Conservation (phyloP, 2,329 filamentous ascomycete genomes). For the Ophiocordyceps polyrhachis-furcata region DNA sequence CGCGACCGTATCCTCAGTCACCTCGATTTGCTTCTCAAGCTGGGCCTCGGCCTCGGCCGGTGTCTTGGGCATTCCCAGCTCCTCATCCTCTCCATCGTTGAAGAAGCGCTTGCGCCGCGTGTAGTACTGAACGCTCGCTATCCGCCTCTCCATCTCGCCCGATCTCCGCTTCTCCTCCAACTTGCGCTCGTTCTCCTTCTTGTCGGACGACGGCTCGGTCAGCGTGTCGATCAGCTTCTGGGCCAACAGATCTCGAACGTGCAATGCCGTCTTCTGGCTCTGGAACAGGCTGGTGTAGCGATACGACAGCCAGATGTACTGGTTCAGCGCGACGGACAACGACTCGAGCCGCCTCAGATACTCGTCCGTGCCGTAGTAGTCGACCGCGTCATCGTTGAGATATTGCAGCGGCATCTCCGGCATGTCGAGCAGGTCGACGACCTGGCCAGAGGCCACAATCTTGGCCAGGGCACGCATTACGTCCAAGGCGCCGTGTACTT, state of each 20-base stretch:
- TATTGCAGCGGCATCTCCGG: conserved; percentile 50
- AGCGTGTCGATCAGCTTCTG: conserved; percentile 39
- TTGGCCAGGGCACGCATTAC: conserved; percentile 47
- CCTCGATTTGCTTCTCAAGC: not conserved
- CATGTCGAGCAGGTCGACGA: conserved; percentile 55
- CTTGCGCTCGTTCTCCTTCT: conserved; percentile 12
- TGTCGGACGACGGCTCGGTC: conserved; percentile 30
- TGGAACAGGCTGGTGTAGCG: conserved; percentile 67
- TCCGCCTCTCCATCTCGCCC: conserved; percentile 5
- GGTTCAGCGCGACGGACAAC: conserved; percentile 64
- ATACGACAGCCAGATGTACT: conserved; percentile 89
- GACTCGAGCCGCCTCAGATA: conserved; percentile 55
- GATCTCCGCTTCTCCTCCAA: conserved; percentile 8
- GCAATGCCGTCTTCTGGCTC: conserved; percentile 55
- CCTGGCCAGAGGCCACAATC: conserved; percentile 47
- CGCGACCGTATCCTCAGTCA: not conserved
- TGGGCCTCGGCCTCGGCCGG: not conserved
- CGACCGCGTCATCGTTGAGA: conserved; percentile 35
- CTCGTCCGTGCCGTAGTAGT: conserved; percentile 18
- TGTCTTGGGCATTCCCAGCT: not conserved
- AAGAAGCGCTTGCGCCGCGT: not conserved
- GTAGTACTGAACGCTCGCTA: not conserved
- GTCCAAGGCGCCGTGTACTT: conserved; percentile 23
- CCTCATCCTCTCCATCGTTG: not conserved
- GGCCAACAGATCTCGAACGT: conserved; percentile 64